Percentiles rank a stretch among this genome's conserved stretches.
Conservation (phyloP, 768 basidiomycete genomes). For the Suillus alpinus region DNA sequence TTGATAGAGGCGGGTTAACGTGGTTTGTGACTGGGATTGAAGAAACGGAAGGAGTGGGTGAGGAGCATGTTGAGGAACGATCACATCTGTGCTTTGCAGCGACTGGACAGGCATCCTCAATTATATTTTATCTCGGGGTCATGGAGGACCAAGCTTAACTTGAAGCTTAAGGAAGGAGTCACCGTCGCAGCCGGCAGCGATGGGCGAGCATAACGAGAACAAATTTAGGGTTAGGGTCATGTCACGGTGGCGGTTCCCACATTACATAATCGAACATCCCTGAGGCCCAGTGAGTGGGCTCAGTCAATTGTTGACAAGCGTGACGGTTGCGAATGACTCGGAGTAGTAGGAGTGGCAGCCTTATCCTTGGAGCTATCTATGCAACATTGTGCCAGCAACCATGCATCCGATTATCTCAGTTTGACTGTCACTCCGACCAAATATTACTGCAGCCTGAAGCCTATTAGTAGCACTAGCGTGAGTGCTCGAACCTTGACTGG, state of each 20-base stretch:
- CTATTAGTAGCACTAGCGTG: too few species aligned
- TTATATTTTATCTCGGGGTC: not conserved
- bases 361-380: too few species aligned
- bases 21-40: constrained; percentile 74
- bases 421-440: too few species aligned
- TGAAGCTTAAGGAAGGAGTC: not conserved
- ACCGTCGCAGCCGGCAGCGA: too few species aligned
- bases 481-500: too few species aligned
- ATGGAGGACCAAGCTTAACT: not conserved
- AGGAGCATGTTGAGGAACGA: constrained; percentile 32
- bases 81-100: constrained; percentile 2
- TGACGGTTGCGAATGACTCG: not conserved
- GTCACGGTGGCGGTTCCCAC: not conserved
- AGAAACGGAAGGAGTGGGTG: constrained; percentile 78
- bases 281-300: too few species aligned
- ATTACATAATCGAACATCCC: too few species aligned
- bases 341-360: not conserved
- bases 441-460: too few species aligned
- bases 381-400: too few species aligned
- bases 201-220: not conserved
- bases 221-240: not conserved
- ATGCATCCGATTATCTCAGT: too few species aligned
- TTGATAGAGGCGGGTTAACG: constrained; percentile 76
- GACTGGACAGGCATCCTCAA: constrained; percentile 5
- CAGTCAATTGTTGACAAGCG: not conserved